phyloP scores from a whole-genome alignment of 2,329 filamentous ascomycete species.

The Capronia americana region DNA sequence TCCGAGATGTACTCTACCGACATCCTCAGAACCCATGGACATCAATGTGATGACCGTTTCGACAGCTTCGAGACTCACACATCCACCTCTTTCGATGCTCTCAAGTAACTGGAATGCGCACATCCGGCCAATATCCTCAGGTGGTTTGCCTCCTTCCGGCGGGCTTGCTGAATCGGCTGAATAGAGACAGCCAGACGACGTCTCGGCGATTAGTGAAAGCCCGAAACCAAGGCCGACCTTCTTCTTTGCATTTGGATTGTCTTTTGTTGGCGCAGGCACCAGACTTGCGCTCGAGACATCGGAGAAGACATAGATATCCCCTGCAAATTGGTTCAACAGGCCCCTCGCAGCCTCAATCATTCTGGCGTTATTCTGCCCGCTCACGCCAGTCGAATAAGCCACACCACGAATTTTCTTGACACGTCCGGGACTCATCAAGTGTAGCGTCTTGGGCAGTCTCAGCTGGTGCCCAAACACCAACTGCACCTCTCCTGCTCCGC shows the following conservation, averaged over 20 bases:
- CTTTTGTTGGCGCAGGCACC: slow-evolving; percentile 73
- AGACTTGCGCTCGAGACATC: slow-evolving; percentile 67
- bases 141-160: slow-evolving; percentile 77
- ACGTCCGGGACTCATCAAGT: slow-evolving; percentile 80
- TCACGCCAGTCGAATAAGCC: slow-evolving; percentile 90
- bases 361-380: slow-evolving; percentile 88
- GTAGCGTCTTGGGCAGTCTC: slow-evolving; percentile 89
- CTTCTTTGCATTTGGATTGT: slow-evolving; percentile 59
- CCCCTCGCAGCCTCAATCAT: slow-evolving; percentile 93
- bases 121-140: slow-evolving; percentile 87
- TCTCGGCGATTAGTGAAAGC: slow-evolving; percentile 87
- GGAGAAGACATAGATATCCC: slow-evolving; percentile 87
- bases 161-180: slow-evolving; percentile 81
- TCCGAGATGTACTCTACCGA: slow-evolving; percentile 82
- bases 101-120: slow-evolving; percentile 91
- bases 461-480: slow-evolving; percentile 92
- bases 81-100: slow-evolving; percentile 80
- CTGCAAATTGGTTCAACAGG: slow-evolving; percentile 81
- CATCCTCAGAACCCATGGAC: slow-evolving; percentile 98
- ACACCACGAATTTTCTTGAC: slow-evolving; percentile 91
- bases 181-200: slow-evolving; percentile 83
- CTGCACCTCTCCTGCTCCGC: slow-evolving; percentile 91
- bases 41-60: slow-evolving; percentile 83
- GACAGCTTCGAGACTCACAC: slow-evolving; percentile 73
- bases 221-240: slow-evolving; percentile 89